These are phyloP conservation scores for Magnolia officinalis DNA, from an alignment of 164 flowering plant species.

Conservation along the genomic window DNA sequence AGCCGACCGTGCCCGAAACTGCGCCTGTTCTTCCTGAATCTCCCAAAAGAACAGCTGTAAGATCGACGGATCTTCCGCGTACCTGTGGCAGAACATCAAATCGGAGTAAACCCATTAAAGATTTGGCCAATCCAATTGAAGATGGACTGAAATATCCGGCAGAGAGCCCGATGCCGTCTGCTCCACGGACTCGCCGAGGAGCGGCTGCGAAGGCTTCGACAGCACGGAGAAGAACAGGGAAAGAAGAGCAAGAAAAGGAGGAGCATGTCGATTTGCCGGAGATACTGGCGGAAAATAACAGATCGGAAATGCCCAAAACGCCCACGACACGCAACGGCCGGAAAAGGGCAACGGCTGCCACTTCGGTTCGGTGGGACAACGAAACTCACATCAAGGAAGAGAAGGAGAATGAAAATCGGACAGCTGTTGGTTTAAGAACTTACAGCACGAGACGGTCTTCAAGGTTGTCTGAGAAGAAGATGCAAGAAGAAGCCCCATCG, in stretches of 20 bases:
- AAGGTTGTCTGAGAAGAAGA: constrained; percentile 13
- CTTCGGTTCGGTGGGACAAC: constrained; percentile 4
- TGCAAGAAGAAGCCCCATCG: constrained; percentile 2
- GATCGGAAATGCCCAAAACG: constrained; percentile 6
- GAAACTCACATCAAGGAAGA: background rate
- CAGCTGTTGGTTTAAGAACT: background rate
- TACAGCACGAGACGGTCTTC: constrained; percentile 21
- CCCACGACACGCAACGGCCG: constrained; percentile 9
- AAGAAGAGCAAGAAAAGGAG: constrained; percentile 11
- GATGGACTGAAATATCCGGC: background rate
- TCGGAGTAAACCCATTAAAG: constrained; percentile 8
- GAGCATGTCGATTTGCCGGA: background rate
- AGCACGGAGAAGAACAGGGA: constrained; percentile 4
- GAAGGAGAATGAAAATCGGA: constrained; percentile 3
- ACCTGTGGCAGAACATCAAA: constrained; percentile 14
- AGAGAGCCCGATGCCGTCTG: constrained; percentile 9
- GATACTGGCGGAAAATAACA: background rate
- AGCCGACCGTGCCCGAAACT: background rate
- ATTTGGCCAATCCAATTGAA: background rate
- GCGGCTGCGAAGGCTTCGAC: constrained; percentile 4
- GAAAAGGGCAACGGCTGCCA: constrained; percentile 6
- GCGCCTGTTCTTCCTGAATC: background rate
- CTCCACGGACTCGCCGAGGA: constrained; percentile 12
- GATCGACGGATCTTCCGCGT: constrained; percentile 8
- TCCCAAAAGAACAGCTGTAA: background rate